These are phyloP conservation scores for Solanum virginianum DNA, from an alignment of 257 asterid genomes.

Conservation along the genomic window DNA sequence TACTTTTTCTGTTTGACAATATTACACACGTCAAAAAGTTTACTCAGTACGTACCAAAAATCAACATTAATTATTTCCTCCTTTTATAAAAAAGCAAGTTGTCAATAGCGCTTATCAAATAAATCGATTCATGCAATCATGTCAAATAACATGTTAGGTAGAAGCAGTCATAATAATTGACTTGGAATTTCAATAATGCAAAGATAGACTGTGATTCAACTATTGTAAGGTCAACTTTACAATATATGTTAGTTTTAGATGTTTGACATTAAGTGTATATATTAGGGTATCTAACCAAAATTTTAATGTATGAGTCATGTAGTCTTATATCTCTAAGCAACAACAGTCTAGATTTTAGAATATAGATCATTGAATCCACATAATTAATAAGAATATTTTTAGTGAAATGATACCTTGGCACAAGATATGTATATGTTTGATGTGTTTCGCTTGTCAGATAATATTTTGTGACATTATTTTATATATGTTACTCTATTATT, in stretches of 20 bases:
- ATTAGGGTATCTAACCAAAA: background rate
- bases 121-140: background rate
- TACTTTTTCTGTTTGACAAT: background rate
- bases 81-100: background rate
- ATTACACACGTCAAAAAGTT: background rate
- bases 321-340: too few species aligned
- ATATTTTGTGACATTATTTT: too few species aligned
- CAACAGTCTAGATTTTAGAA: too few species aligned
- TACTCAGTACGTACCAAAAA: background rate
- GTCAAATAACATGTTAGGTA: background rate
- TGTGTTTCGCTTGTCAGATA: too few species aligned
- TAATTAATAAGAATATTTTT: too few species aligned
- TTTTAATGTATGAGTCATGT: too few species aligned
- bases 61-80: background rate
- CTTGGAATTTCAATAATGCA: background rate
- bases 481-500: too few species aligned
- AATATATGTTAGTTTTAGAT: background rate
- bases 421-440: too few species aligned
- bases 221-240: background rate
- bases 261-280: background rate
- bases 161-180: background rate
- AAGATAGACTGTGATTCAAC: background rate
- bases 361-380: too few species aligned
- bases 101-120: background rate
- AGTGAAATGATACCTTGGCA: too few species aligned